phyloP scores from a whole-genome alignment of 192 early-diverging fungal genomes.

The Phycomyces nitens region DNA sequence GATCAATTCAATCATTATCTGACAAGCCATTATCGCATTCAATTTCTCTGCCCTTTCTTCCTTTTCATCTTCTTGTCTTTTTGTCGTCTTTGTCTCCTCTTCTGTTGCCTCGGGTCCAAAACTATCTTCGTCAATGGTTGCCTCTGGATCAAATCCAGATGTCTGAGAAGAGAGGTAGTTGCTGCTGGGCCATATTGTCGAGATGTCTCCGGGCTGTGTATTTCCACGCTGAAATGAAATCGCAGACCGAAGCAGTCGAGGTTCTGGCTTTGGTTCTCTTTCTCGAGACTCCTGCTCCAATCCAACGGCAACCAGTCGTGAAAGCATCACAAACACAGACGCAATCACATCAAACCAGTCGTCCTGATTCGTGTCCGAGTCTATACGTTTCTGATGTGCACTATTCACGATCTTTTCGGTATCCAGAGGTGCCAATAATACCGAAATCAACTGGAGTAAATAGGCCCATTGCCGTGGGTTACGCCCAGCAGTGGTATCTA shows the following conservation, averaged over 20 bases:
- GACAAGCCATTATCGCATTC: slow-evolving; percentile 18
- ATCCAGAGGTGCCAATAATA: slow-evolving; percentile 1
- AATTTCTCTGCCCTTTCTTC: not conserved
- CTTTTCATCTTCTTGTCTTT: slow-evolving; percentile 1
- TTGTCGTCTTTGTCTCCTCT: slow-evolving; percentile 2
- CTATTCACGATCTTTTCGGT: not conserved
- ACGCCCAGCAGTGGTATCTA: not conserved
- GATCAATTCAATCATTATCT: slow-evolving; percentile 21
- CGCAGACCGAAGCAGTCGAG: not conserved
- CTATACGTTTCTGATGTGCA: not conserved
- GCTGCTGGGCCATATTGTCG: slow-evolving; percentile 4
- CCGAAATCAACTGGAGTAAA: slow-evolving; percentile 15
- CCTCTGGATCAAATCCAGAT: slow-evolving; percentile 21
- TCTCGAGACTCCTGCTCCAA: not conserved
- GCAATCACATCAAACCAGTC: slow-evolving; percentile 6
- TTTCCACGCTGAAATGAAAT: slow-evolving; percentile 2
- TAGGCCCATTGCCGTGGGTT: slow-evolving; percentile 27
- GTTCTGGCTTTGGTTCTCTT: not conserved
- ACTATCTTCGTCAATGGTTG: slow-evolving; percentile 24
- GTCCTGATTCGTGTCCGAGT: not conserved
- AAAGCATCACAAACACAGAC: slow-evolving; percentile 2
- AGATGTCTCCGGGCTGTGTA: not conserved
- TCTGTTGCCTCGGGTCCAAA: slow-evolving; percentile 4
- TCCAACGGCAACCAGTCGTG: slow-evolving; percentile 11
- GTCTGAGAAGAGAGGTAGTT: slow-evolving; percentile 14